Evolutionary conservation across 768 basidiomycete genomes (phyloP).

Genomic region (Suillus spraguei): DNA sequence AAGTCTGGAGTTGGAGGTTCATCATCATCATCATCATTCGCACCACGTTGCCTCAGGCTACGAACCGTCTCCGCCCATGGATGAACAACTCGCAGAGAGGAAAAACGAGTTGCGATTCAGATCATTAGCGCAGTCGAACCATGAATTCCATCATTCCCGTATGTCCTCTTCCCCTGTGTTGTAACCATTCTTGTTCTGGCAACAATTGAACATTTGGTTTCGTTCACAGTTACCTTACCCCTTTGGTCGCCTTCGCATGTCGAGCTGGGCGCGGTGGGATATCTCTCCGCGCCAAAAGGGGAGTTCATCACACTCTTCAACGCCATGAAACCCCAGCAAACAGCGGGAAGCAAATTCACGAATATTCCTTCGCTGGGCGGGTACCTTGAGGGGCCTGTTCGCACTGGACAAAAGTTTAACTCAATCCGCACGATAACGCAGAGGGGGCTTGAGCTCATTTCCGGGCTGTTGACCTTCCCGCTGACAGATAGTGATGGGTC

Average conservation of each 20-base stretch:
- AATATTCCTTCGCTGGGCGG: slow-evolving; percentile 58
- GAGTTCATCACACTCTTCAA: slow-evolving; percentile 70
- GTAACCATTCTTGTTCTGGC: background rate
- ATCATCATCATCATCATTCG: background rate
- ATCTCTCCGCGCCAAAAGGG: slow-evolving; percentile 60
- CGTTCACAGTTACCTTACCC: slow-evolving; percentile 52
- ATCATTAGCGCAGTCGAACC: slow-evolving; percentile 51
- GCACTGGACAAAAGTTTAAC: slow-evolving; percentile 39
- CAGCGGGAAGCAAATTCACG: slow-evolving; percentile 41
- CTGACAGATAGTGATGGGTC: slow-evolving; percentile 30
- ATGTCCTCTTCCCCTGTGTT: slow-evolving; percentile 28
- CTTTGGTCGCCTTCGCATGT: slow-evolving; percentile 67
- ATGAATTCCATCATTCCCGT: slow-evolving; percentile 73
- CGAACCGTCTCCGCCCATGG: slow-evolving; percentile 40
- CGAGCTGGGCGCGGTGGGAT: slow-evolving; percentile 69
- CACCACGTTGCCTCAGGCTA: slow-evolving; percentile 34
- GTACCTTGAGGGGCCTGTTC: slow-evolving; percentile 52
- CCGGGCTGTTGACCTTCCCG: slow-evolving; percentile 51
- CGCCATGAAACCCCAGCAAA: slow-evolving; percentile 51
- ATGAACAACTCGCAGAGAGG: slow-evolving; percentile 42
- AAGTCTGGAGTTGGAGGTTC: slow-evolving; percentile 9
- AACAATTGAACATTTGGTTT: background rate
- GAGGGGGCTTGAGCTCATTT: slow-evolving; percentile 55
- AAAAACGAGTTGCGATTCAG: slow-evolving; percentile 71
- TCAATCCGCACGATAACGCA: slow-evolving; percentile 58